Evolutionary conservation across 108 stramenopile genomes (phyloP).

Genomic region (Halocafeteria seosinensis): DNA sequence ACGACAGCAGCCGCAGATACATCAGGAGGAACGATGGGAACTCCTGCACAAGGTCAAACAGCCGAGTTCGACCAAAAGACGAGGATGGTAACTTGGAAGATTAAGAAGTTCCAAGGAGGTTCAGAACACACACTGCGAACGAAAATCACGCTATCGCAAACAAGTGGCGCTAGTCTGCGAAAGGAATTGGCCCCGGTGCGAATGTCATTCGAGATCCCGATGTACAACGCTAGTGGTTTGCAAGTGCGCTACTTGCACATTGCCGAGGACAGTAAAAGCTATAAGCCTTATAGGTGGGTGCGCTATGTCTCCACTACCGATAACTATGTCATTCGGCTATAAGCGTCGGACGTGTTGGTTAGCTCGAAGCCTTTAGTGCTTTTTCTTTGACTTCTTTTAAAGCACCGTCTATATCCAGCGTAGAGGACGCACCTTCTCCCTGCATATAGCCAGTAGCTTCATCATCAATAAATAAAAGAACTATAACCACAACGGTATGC

Average conservation of each 20-base stretch:
- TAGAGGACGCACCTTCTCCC: too few relatives aligned
- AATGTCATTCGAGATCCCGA: slow-evolving; percentile 94
- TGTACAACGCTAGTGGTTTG: slow-evolving; percentile 94
- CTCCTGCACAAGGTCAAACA: slow-evolving; percentile 20
- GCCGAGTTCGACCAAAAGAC: slow-evolving; percentile 61
- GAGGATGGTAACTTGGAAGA: slow-evolving; percentile 72
- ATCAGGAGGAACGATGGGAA: neutral
- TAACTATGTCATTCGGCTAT: slow-evolving; percentile 83
- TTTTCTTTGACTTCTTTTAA: too few relatives aligned
- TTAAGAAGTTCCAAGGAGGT: slow-evolving; percentile 88
- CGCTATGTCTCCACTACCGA: slow-evolving; percentile 91
- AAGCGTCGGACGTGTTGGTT: neutral
- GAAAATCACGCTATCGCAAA: slow-evolving; percentile 52
- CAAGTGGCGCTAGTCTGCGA: slow-evolving; percentile 57
- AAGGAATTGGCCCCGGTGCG: slow-evolving; percentile 88
- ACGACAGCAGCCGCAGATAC: neutral
- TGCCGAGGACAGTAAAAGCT: slow-evolving; percentile 75
- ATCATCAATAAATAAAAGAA: too few relatives aligned
- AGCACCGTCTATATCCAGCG: too few relatives aligned
- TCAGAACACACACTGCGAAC: slow-evolving; percentile 75
- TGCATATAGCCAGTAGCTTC: too few relatives aligned
- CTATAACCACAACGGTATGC: too few relatives aligned
- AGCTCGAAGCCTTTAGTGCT: too few relatives aligned
- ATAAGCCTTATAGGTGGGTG: slow-evolving; percentile 98
- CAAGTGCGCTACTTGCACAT: slow-evolving; percentile 91